Conservation (phyloP, 2,329 filamentous ascomycete genomes). For the Xylaria sp. region DNA sequence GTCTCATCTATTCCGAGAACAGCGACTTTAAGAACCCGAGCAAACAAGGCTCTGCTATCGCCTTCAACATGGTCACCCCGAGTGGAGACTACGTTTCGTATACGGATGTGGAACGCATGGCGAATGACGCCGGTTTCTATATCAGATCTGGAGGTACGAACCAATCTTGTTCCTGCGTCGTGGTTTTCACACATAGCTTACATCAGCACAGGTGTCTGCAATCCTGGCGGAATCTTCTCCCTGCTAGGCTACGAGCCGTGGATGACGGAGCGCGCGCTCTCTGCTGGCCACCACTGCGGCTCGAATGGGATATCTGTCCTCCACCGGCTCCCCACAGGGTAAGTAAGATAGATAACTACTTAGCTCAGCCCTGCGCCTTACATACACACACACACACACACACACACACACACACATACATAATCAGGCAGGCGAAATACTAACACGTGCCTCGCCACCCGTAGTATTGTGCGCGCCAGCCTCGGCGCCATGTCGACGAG, state of each 20-base stretch:
- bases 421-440: neutral
- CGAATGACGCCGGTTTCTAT: conserved; percentile 66
- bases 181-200: conserved; percentile 22
- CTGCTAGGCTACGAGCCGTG: conserved; percentile 62
- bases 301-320: conserved; percentile 64
- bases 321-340: conserved; percentile 65
- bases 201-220: conserved; percentile 56
- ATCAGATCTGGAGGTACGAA: conserved; percentile 66
- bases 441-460: conserved; percentile 1
- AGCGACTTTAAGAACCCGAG: conserved; percentile 61
- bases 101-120: conserved; percentile 67
- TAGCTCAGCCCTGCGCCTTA: neutral
- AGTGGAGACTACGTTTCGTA: conserved; percentile 67
- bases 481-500: conserved; percentile 71
- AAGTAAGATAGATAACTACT: conserved; percentile 34
- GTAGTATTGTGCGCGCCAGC: conserved; percentile 68
- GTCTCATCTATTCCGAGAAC: conserved; percentile 66
- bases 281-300: conserved; percentile 68
- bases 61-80: conserved; percentile 69
- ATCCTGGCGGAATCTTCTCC: conserved; percentile 60
- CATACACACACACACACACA: neutral
- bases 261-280: conserved; percentile 66
- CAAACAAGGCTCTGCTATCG: conserved; percentile 70
- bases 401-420: too few relatives aligned
- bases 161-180: neutral